Conservation (phyloP, 2,329 filamentous ascomycete species). For the Ophiostoma piceae region DNA sequence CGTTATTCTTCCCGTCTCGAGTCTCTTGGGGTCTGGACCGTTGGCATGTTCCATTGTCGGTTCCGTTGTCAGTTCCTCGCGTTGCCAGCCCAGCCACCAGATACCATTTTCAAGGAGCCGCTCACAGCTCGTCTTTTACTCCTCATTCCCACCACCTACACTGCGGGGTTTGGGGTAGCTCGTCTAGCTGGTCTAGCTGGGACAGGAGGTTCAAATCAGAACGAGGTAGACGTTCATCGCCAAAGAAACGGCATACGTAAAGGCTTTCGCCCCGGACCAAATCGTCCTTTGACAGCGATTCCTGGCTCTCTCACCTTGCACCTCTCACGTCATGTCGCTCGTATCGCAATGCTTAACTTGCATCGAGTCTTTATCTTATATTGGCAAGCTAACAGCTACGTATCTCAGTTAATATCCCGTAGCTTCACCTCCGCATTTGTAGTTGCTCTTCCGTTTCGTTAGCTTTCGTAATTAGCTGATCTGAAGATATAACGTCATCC, state of each 20-base stretch:
- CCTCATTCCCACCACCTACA: neutral
- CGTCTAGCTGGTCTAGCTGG: neutral
- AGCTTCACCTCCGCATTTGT: neutral
- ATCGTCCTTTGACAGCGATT: neutral
- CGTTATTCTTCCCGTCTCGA: neutral
- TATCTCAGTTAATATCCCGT: too few relatives aligned
- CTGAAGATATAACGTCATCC: neutral
- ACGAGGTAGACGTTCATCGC: neutral
- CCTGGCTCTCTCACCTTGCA: neutral
- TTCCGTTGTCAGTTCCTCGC: neutral
- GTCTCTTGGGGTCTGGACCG: neutral
- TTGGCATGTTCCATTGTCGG: neutral
- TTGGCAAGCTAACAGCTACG: neutral
- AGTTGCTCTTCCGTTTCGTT: neutral
- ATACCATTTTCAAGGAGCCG: too few relatives aligned
- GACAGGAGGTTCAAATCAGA: neutral
- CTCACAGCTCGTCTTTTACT: neutral
- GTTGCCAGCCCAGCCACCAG: neutral
- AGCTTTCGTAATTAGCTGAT: neutral
- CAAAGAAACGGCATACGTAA: neutral
- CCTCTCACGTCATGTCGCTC: neutral
- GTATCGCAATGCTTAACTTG: neutral
- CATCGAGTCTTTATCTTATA: neutral
- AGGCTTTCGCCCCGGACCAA: neutral
- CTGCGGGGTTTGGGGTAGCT: conserved; percentile 7